phyloP scores from a whole-genome alignment of 1,139 yeast species.

The Entelexis paramagnoliae region DNA sequence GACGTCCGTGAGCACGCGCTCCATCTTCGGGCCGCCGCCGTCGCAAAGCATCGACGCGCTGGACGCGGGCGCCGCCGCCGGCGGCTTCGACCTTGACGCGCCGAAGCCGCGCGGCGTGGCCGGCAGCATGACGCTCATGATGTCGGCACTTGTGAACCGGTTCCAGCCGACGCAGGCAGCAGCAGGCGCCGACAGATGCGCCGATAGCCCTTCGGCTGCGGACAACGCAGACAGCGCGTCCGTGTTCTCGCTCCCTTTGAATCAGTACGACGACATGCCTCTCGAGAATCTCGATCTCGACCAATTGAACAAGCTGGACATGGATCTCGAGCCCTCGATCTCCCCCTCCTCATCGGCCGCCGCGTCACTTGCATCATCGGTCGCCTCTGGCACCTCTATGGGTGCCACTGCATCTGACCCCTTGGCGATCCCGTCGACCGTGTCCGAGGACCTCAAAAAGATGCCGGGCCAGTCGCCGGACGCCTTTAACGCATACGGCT shows the following conservation, averaged over 20 bases:
- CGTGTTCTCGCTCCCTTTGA: neutral
- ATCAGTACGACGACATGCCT: neutral
- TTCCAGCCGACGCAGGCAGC: neutral
- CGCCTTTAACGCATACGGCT: neutral
- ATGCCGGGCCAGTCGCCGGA: neutral
- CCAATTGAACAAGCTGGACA: neutral
- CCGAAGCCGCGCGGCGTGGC: neutral
- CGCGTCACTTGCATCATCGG: neutral
- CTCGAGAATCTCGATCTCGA: neutral
- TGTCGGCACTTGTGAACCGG: slow-evolving; percentile 1
- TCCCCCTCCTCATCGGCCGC: neutral
- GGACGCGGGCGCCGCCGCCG: neutral
- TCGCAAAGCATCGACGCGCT: neutral
- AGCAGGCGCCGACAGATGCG: neutral
- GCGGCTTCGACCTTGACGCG: neutral
- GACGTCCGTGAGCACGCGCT: slow-evolving; percentile 12
- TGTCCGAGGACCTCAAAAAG: neutral
- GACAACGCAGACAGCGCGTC: neutral
- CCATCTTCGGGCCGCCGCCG: slow-evolving; percentile 12
- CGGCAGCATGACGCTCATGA: slow-evolving; percentile 5
- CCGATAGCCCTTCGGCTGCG: no score
- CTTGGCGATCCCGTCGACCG: neutral
- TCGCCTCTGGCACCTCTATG: neutral
- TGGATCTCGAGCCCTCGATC: neutral
- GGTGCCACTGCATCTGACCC: slow-evolving; percentile 2